Percentiles rank a stretch among this genome's conserved stretches.
phyloP scores from a whole-genome alignment of 2,329 filamentous ascomycete species.

The Aureobasidium melanogenum region DNA sequence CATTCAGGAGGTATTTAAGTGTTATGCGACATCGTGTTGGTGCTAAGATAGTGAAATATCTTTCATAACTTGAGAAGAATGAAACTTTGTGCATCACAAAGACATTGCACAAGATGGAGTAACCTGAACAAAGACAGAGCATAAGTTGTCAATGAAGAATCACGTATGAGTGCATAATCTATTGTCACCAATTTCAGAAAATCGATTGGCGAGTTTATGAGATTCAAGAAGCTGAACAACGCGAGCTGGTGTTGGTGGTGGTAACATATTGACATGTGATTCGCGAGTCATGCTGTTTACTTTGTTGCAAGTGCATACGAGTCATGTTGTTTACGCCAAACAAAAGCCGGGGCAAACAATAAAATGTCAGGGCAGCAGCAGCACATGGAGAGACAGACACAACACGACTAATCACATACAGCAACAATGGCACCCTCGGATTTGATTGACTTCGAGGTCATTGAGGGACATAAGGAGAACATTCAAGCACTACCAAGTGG shows the following conservation, averaged over 20 bases:
- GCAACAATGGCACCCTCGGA: slow-evolving; percentile 30
- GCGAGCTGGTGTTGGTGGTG: not conserved
- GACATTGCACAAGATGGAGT: not conserved
- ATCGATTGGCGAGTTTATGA: too few relatives aligned
- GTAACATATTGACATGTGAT: not conserved
- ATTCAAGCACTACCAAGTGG: slow-evolving; percentile 87
- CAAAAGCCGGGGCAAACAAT: slow-evolving; percentile 3
- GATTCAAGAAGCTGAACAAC: not conserved
- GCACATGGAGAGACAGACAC: not conserved
- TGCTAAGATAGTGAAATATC: not conserved
- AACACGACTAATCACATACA: not conserved
- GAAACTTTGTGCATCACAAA: not conserved
- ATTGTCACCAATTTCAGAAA: not conserved
- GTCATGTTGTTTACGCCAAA: slow-evolving; percentile 10
- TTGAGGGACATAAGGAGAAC: slow-evolving; percentile 96
- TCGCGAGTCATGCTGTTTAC: not conserved
- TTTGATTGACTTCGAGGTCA: slow-evolving; percentile 68
- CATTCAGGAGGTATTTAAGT: not conserved
- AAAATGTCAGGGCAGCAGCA: not conserved
- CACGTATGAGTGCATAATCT: fast-evolving
- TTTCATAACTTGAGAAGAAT: not conserved
- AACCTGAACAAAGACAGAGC: not conserved
- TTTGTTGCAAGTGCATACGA: too few relatives aligned
- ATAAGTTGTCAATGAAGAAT: not conserved
- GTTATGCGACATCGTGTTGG: not conserved